Evolutionary conservation across 2,329 filamentous ascomycete species (phyloP).

Genomic region (Ophiostoma sp.): DNA sequence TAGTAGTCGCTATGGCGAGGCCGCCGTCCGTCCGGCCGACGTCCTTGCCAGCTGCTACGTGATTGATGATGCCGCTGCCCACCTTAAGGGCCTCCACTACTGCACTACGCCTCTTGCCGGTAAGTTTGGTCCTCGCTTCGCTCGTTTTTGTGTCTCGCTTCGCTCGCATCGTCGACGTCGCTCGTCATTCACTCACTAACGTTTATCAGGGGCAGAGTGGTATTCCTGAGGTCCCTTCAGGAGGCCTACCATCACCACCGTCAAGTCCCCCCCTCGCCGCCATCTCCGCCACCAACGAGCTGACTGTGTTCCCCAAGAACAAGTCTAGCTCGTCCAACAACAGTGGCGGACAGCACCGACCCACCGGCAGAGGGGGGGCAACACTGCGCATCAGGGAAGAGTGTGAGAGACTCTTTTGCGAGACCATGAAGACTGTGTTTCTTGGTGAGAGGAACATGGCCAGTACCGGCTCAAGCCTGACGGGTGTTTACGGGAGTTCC

Average conservation of each 20-base stretch:
- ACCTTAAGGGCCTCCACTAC: conserved; percentile 85
- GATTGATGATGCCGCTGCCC: conserved; percentile 66
- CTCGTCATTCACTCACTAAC: not conserved
- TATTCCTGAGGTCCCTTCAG: conserved; percentile 89
- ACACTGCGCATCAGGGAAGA: conserved; percentile 96
- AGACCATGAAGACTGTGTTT: conserved; percentile 90
- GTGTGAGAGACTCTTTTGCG: conserved; percentile 99
- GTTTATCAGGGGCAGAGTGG: conserved; percentile 72
- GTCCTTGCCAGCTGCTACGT: conserved; percentile 91
- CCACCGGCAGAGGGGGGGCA: conserved; percentile 72
- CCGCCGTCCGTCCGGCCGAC: conserved; percentile 63
- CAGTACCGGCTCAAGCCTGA: conserved; percentile 79
- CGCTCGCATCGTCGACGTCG: not conserved
- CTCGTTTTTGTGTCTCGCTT: not conserved
- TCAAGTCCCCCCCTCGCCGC: conserved; percentile 87
- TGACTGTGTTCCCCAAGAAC: conserved; percentile 62
- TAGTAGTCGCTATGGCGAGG: conserved; percentile 72
- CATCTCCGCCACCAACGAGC: conserved; percentile 66
- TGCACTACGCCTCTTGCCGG: conserved; percentile 87
- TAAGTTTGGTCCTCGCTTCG: conserved; percentile 42
- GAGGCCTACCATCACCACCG: conserved; percentile 80
- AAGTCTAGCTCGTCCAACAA: conserved; percentile 28
- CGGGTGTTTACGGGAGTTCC: conserved; percentile 57
- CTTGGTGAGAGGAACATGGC: conserved; percentile 87
- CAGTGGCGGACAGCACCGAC: conserved; percentile 29